Base-by-base conservation (phyloP, 164 flowering plant genomes). In the Stephania japonica region DNA sequence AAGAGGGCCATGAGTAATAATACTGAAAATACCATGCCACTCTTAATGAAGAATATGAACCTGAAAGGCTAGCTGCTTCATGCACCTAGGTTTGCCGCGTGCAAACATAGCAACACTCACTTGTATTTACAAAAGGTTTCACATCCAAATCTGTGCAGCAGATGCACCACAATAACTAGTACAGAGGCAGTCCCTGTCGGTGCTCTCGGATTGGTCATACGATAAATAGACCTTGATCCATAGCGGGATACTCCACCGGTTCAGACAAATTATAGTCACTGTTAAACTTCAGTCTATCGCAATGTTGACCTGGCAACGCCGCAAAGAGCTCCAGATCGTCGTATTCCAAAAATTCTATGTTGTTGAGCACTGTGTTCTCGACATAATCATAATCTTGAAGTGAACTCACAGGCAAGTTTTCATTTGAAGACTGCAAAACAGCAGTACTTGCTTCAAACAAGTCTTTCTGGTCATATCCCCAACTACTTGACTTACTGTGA, bases 181-280 rank as follows among this genome's bases (percentile, higher is more conserved):
- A 59, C 24, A 59, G 25, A 59, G 64, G 21, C 6, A 59, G 21
- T 19, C 7, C 64, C 24, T n/a, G 9, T 9, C 12, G 12, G 16
- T 11, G 53, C 53, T 19, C 6, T 5, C 64, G 21, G 12, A 69
- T 19, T n/a, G 71, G 47, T 84, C 85, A 88, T 18, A 76, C 82
- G 66, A 90, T 82, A 74, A 85, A 89, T 59, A 90, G 77, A 76
- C 92, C 84, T 81, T 89, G 87, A 76, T 86, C 92, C 49, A 84
- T 70, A 12, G 80, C 59, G 49, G 90, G 78, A 75, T 77, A 87
- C 25, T 88, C 91, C 70, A 82, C 62, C 9, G 82, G 67, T 59
- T 90, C 94, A 59, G 18, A 69, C 4, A 77, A 78, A 77, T 32
- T 32, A 32, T 76, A 78, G 71, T 84, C 90, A 44, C 67, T 78